Percentiles rank a stretch among this genome's conserved stretches.
Conservation (phyloP, 306 rosid genomes). For the Fragaria nilgerrensis region DNA sequence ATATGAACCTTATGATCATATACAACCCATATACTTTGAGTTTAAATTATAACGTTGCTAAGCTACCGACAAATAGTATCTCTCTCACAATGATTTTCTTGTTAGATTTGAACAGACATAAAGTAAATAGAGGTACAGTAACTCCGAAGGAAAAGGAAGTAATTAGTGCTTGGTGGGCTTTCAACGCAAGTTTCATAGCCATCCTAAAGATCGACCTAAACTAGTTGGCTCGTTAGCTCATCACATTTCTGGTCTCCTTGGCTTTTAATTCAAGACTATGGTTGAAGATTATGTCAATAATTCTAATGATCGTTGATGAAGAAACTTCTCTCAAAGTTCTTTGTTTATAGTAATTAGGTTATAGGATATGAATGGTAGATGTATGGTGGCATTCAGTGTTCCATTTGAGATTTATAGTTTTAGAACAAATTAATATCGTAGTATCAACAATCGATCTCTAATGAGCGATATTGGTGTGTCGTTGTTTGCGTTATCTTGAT, state of each 20-base stretch:
- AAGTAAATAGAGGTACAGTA: slow-evolving; percentile 54
- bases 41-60: neutral
- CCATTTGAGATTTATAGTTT: too few species aligned
- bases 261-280: slow-evolving; percentile 73
- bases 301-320: slow-evolving; percentile 35
- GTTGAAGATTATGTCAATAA: slow-evolving; percentile 49
- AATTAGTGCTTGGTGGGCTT: slow-evolving; percentile 64
- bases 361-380: neutral
- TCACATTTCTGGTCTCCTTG: slow-evolving; percentile 50
- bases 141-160: slow-evolving; percentile 65
- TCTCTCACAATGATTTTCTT: slow-evolving; percentile 25
- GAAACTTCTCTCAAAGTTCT: slow-evolving; percentile 33
- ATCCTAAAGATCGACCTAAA: slow-evolving; percentile 20
- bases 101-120: slow-evolving; percentile 37
- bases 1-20: too few species aligned
- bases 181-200: slow-evolving; percentile 45
- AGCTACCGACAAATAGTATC: slow-evolving; percentile 18
- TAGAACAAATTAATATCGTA: too few species aligned
- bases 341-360: neutral
- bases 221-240: slow-evolving; percentile 22
- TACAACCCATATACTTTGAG: neutral
- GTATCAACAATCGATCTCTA: too few species aligned
- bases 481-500: too few species aligned
- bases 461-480: too few species aligned
- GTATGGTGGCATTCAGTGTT: too few species aligned